Conservation (phyloP, 306 rosid genomes). For the Cicer yamashitae region DNA sequence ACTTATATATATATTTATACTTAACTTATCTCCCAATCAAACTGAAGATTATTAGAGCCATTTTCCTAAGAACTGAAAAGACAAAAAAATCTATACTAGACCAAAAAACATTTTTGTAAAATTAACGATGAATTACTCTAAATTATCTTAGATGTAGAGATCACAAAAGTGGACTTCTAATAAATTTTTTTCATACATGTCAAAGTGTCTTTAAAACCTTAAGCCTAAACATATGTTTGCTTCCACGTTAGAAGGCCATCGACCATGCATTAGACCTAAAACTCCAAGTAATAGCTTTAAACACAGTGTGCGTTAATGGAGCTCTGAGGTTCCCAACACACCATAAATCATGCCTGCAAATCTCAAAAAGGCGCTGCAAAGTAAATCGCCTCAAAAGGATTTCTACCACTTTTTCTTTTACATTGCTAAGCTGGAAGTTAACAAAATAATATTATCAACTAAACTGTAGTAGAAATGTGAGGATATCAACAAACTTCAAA, state of each 20-base stretch:
- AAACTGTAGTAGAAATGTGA: slow-evolving; percentile 28
- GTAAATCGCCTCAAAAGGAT: slow-evolving; percentile 5
- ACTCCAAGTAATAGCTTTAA: background rate
- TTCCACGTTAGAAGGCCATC: background rate
- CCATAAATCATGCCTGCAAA: background rate
- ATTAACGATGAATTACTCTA: no score
- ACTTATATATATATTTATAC: no score
- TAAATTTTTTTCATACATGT: no score
- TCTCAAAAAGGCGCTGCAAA: background rate
- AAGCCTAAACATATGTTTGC: background rate
- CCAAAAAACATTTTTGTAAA: no score
- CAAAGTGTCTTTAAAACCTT: no score
- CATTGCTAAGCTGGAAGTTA: slow-evolving; percentile 34
- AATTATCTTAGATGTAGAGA: no score
- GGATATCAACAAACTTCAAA: slow-evolving; percentile 39
- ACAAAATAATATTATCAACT: slow-evolving; percentile 19
- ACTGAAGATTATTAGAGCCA: no score
- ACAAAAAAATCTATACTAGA: no score
- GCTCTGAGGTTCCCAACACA: background rate
- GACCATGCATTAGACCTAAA: background rate
- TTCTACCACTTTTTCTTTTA: slow-evolving; percentile 27
- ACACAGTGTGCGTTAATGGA: background rate
- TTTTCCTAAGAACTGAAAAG: no score
- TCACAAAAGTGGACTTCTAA: no score
- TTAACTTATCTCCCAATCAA: no score